Evolutionary conservation across 331 rosid genomes (phyloP).

Genomic region (Quercus tomentella): DNA sequence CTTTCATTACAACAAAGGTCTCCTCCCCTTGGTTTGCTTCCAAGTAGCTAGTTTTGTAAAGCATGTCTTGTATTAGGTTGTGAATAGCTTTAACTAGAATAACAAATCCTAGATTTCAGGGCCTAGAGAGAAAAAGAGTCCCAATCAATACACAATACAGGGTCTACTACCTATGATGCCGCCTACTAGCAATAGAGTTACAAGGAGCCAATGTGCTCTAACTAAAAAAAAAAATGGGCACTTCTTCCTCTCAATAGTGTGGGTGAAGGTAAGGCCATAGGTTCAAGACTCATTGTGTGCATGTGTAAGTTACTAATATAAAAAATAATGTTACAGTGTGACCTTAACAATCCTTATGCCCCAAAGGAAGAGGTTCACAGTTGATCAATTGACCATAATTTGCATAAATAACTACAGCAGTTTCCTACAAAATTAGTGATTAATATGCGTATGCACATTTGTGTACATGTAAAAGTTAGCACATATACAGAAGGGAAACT

Average conservation of each 20-base stretch:
- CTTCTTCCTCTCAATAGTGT: too few relatives aligned
- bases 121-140: conserved; percentile 3
- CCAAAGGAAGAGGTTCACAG: neutral
- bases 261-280: too few relatives aligned
- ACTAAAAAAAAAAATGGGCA: too few relatives aligned
- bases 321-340: neutral
- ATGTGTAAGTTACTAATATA: too few relatives aligned
- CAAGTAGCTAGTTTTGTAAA: conserved; percentile 12
- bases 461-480: too few relatives aligned
- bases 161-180: neutral
- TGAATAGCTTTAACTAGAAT: neutral
- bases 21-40: neutral
- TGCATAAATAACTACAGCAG: neutral
- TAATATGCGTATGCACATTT: neutral
- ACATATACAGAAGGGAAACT: too few relatives aligned
- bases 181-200: neutral
- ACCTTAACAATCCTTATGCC: neutral
- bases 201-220: too few relatives aligned
- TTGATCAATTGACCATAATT: neutral
- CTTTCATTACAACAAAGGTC: neutral
- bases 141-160: neutral
- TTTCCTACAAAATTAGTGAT: neutral
- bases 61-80: neutral
- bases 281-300: too few relatives aligned
- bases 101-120: neutral